Percentiles rank a stretch among this genome's conserved stretches.
These are phyloP conservation scores for Lentinus tigrinus DNA, from an alignment of 768 basidiomycete species.

Conservation along the genomic window DNA sequence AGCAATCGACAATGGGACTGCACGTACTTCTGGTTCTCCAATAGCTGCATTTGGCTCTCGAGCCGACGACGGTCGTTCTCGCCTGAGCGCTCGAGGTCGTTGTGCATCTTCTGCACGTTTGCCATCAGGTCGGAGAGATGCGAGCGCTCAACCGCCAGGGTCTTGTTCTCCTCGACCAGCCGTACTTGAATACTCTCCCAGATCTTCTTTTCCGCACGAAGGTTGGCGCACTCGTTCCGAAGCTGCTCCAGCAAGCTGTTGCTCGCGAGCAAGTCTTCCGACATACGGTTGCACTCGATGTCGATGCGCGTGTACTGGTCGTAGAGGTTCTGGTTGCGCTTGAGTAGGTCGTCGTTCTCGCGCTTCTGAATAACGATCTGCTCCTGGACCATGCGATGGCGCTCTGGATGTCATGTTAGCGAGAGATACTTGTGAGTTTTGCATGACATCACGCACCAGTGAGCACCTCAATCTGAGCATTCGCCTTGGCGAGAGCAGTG, in stretches of 20 bases:
- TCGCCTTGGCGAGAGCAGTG: slow-evolving; percentile 76
- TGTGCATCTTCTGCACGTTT: slow-evolving; percentile 89
- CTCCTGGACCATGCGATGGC: slow-evolving; percentile 70
- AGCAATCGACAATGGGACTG: not conserved
- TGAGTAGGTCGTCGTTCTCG: slow-evolving; percentile 64
- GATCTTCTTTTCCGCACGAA: slow-evolving; percentile 90
- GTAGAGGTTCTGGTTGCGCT: slow-evolving; percentile 70
- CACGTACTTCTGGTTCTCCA: slow-evolving; percentile 77
- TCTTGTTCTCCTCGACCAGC: slow-evolving; percentile 83
- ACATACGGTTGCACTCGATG: slow-evolving; percentile 67
- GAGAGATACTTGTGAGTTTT: not conserved
- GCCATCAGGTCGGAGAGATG: slow-evolving; percentile 85
- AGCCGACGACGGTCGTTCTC: slow-evolving; percentile 81
- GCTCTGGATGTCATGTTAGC: slow-evolving; percentile 42
- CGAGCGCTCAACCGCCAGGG: slow-evolving; percentile 75
- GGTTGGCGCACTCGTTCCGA: slow-evolving; percentile 82
- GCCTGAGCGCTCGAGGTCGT: slow-evolving; percentile 79
- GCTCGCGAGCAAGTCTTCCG: slow-evolving; percentile 61
- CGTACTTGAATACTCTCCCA: slow-evolving; percentile 87
- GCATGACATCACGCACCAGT: slow-evolving; percentile 51
- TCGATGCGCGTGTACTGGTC: slow-evolving; percentile 75
- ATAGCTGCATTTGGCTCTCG: slow-evolving; percentile 74
- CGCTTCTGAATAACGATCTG: slow-evolving; percentile 58
- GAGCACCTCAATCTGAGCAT: slow-evolving; percentile 77
- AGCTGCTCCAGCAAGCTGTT: slow-evolving; percentile 70